Base-by-base conservation (phyloP, 495 filamentous ascomycete genomes). In the Trypethelium eluteriae region DNA sequence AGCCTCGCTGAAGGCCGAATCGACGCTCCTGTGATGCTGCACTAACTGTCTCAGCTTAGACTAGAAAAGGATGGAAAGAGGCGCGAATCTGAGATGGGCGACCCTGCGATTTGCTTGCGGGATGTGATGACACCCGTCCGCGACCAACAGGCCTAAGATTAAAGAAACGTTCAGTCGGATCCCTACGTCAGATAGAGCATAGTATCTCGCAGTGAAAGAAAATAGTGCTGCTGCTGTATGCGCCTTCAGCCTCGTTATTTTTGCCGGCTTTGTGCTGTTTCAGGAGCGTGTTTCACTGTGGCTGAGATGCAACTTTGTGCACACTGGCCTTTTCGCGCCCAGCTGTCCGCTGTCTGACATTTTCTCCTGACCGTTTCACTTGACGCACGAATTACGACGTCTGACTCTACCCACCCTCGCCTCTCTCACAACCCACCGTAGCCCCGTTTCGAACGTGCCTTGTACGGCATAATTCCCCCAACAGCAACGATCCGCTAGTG, bases 261-360 rank as follows among this genome's bases (percentile, higher is more conserved):
- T 59, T 34, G 25, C 53, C 25, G 53, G 53, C 53, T 59, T 59
- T 59, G 53, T 59, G 53, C 18, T 59, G 53, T 59, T 59, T 59
- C 53, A 59, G 36, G 53, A 32, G 25, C 53, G 32, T 59, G 53
- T 59, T 59, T 59, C 53, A 59, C 53, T 7, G 53, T 59, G 53
- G 53, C 53, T 59, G 53, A 59, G 53, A 32, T 32, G 6, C 18
- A 18, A 59, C 32, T 59, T 59, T 59, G 53, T 59, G 53, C 32
- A 59, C 53, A 59, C 53, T 59, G 53, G 53, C 53, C 53, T 59
- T 59, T 59, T 59, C 53, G 34, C 32, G 53, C 53, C 53, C 53
- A 36, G 53, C 53, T 59, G 25, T 5, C 53, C 53, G 53, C 14
- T 59, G 53, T 59, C 53, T 59, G 53, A 36, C 53, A 59, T 59